phyloP scores from a whole-genome alignment of 148 eudicot genomes.

The Chenopodium suecicum region DNA sequence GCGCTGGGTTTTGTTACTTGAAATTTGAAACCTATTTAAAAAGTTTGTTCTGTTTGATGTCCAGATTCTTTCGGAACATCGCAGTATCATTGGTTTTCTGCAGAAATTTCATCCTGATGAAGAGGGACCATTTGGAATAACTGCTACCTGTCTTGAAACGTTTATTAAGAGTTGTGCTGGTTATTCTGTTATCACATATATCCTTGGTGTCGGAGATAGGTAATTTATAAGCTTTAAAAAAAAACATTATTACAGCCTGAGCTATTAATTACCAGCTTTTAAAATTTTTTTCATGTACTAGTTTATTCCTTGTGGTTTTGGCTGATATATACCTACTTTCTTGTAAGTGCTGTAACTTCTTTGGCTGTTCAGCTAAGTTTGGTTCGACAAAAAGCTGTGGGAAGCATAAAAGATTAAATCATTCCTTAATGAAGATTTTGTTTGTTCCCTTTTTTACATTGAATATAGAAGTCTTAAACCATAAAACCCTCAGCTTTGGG shows the following conservation, averaged over 20 bases:
- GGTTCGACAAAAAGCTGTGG: not conserved
- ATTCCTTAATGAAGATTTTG: not conserved
- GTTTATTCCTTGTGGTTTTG: not conserved
- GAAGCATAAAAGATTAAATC: not conserved
- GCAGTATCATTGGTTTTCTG: slow-evolving; percentile 83
- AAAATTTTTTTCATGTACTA: not conserved
- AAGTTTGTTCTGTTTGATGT: slow-evolving; percentile 21
- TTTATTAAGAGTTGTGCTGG: slow-evolving; percentile 99
- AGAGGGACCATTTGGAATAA: slow-evolving; percentile 92
- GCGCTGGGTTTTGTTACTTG: not conserved
- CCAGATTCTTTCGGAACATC: slow-evolving; percentile 91
- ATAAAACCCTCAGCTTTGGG: not conserved
- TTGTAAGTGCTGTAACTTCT: not conserved
- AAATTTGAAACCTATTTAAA: slow-evolving; percentile 7
- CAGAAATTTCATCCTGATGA: slow-evolving; percentile 95
- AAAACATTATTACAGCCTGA: not conserved
- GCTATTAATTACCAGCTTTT: not conserved
- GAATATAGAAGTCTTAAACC: not conserved
- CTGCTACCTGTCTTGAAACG: slow-evolving; percentile 94
- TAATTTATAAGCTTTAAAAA: slow-evolving; percentile 23
- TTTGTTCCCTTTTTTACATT: not conserved
- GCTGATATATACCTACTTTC: not conserved
- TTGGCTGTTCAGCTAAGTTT: not conserved
- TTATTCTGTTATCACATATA: slow-evolving; percentile 94
- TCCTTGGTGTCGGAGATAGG: slow-evolving; percentile 98